Base-by-base conservation (phyloP, 257 asterid genomes). In the Galeopsis tetrahit region DNA sequence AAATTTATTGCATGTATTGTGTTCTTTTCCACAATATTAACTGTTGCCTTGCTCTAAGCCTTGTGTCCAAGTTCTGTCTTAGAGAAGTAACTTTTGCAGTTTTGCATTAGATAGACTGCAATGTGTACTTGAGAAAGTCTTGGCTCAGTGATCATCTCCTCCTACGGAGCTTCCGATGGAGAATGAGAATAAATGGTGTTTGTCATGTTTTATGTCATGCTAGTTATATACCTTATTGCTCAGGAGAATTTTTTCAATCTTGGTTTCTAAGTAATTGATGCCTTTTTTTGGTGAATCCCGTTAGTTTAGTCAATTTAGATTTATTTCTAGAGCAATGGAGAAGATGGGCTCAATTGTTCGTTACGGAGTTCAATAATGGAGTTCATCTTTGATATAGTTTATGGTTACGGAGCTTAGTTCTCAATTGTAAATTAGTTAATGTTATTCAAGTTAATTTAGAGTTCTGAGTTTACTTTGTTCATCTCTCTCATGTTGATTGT, bases 21-120 rank as follows among this genome's bases (percentile, higher is more conserved):
- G 56, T 15, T 53, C 13, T 69, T 69, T 69, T 68, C 63, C 46
- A 13, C 40, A 13, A 13, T 32, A 10, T 21, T 4, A 53, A 52
- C 43, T 51, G 66, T 8, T 51, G 34, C 21, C 5, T 32, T 52
- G 59, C 67, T 75, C 10, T 75, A 62, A 58, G 46, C 34, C 17
- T 28, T 70, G 44, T 21, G 34, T 7, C 58, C 17, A 35, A 10
- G 17, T 66, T 32, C 58, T 39, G n/a, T 10, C 42, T n/a, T 51
- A 33, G 65, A 52, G 53, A 32, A 31, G 35, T 64, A 38, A 4
- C 11, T 7, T 51, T 8, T 66, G 66, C 46, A 13, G 13, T 21
- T 21, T 21, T 21, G 28, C 28, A 21, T 58, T 28, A 42, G 32
- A 8, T 58, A 39, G 7, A 21, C 28, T 21, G 43, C 7, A 39